Base-by-base conservation (phyloP, 805 yeast species). In the Brettanomyces bruxellensis region DNA sequence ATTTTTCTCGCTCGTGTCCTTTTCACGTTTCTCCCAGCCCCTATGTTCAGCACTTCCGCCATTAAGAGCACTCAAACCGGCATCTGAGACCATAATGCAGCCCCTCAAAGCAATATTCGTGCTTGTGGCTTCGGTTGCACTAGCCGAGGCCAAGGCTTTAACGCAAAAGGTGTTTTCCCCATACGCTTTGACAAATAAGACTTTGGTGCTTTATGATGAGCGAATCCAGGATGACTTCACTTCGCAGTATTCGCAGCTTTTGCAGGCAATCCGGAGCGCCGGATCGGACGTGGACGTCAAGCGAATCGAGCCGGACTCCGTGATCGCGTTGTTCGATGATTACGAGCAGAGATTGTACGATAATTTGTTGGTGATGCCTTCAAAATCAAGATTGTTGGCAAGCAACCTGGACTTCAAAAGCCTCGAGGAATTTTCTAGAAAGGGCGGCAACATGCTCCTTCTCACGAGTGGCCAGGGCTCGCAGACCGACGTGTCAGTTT, bases 381-480 rank as follows among this genome's bases (percentile, higher is more conserved):
- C 77, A 5, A 72, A 77, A 50, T 67, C 74, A 39, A 79, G 59
- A 53, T 61, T 60, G 24, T 51, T 75, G 3, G 65, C 68, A 14
- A 56, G 57, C 39, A 61, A 62, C 24, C 60, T 83, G 30, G 61
- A 72, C 13, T 70, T 76, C 11, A 61, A 67, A n/a, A 62, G 67
- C 7, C 64, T 93, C 49, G 60, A 87, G 39, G 69, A 78, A 37
- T 87, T 81, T 56, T 69, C 81, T 52, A 63, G 75, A 51, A 71
- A 68, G 12, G 87, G 91, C 41, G 96, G 96, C 50, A 85, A 89
- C 60, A 61, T 93, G 7, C 57, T 93, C 14, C 76, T 81, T 12
- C 69, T 87, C 12, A 74, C 83, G 0, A 65, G 74, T 36, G 75
- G 81, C 23, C 51, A 55, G 7, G 76, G 75, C 14, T 57, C 72